phyloP scores from a whole-genome alignment of 2,329 filamentous ascomycete species.

The Aureobasidium sp. region DNA sequence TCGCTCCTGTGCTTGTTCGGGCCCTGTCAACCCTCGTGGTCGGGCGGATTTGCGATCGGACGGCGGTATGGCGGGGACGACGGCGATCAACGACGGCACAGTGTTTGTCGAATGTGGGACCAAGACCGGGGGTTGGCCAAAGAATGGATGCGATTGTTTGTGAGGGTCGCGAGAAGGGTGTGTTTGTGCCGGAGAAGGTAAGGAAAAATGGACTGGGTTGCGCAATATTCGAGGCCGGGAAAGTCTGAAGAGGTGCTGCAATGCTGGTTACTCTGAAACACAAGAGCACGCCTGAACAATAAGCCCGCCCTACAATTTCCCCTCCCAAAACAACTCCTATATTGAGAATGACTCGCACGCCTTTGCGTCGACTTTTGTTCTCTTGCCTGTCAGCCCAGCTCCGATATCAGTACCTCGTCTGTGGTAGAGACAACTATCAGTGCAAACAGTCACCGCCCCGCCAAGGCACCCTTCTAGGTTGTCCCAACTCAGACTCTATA shows the following conservation, averaged over 20 bases:
- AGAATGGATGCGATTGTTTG: neutral
- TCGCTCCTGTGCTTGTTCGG: neutral
- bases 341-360: neutral
- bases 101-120: neutral
- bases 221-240: conserved; percentile 4
- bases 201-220: conserved; percentile 6
- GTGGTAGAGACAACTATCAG: conserved; percentile 1
- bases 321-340: neutral
- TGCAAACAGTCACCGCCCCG: neutral
- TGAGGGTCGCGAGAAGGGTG: neutral
- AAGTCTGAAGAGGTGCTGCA: neutral
- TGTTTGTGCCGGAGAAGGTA: neutral
- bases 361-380: neutral
- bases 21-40: conserved; percentile 2
- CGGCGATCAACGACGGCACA: conserved; percentile 2
- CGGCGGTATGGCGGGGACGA: neutral
- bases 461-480: neutral
- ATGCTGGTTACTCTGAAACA: conserved; percentile 2
- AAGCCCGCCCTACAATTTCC: neutral
- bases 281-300: neutral
- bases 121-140: neutral
- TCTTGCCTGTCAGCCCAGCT: neutral
- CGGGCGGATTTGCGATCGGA: conserved; percentile 2
- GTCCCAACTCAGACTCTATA: neutral
- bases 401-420: neutral